Percentiles rank a stretch among this genome's conserved stretches.
phyloP scores from a whole-genome alignment of 2,329 filamentous ascomycete genomes.

The Fusarium pilosicola region DNA sequence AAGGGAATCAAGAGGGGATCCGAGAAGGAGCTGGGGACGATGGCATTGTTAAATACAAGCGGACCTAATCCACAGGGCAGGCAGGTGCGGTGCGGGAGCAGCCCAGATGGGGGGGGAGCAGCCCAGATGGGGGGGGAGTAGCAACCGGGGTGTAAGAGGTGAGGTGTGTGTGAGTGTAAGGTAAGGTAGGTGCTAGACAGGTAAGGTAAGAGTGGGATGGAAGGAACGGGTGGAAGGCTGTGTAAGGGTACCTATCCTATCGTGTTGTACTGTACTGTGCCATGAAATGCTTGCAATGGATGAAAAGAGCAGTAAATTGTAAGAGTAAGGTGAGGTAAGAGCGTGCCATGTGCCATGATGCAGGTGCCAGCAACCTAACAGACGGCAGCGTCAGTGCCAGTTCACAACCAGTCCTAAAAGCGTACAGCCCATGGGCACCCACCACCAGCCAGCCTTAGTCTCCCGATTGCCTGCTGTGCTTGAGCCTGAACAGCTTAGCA shows the following conservation, averaged over 20 bases:
- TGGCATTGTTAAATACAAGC: constrained; percentile 47
- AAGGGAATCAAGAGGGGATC: constrained; percentile 42
- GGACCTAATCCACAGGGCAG: constrained; percentile 1
- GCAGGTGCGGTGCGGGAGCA: constrained; percentile 28
- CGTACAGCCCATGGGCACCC: constrained; percentile 22
- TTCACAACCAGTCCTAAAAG: constrained; percentile 29
- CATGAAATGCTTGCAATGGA: constrained; percentile 5
- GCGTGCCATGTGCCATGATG: constrained; percentile 29
- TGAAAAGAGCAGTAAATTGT: not conserved
- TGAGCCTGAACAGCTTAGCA: constrained; percentile 8
- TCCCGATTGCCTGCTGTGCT: not conserved
- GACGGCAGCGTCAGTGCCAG: constrained; percentile 18
- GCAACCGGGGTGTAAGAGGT: constrained; percentile 27
- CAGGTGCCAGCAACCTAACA: constrained; percentile 16
- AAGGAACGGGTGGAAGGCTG: constrained; percentile 37
- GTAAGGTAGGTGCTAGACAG: constrained; percentile 3
- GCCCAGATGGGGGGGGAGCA: constrained; percentile 29
- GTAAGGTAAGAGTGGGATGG: constrained; percentile 29
- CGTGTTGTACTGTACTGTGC: constrained; percentile 4
- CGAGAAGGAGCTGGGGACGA: constrained; percentile 42
- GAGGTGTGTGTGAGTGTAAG: constrained; percentile 37
- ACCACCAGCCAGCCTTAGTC: constrained; percentile 16
- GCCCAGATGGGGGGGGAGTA: constrained; percentile 27
- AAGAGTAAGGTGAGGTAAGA: constrained; percentile 23
- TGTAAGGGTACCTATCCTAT: constrained; percentile 34